Base-by-base conservation (phyloP, 768 basidiomycete genomes). In the Boletus tylopilopsis region DNA sequence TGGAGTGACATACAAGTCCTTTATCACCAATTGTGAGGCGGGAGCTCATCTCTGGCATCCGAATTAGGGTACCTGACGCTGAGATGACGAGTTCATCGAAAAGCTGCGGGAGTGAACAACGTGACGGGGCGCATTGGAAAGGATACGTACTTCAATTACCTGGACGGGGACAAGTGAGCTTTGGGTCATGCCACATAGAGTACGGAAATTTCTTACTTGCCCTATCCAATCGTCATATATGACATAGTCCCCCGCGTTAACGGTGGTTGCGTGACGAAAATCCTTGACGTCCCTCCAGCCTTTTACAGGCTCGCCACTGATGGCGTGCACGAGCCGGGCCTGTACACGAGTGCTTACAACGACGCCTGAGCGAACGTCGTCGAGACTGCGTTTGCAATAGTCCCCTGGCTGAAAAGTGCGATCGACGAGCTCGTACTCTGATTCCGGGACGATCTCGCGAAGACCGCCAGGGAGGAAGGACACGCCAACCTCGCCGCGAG, bases 201-300 rank as follows among this genome's bases (percentile, higher is more conserved):
- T 21, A 49, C 50, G 52, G 50, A 25, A n/a, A 45, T 35, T 34
- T 32, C 79, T 64, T 64, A 89, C 90, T 76, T 92, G 90, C 45
- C 93, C 93, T 60, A 95, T 73, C 93, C 94, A 96, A 64, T 91
- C 81, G 56, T 87, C 80, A 60, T 82, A 81, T 16, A 84, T 72
- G 41, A 94, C 89, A 71, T 85, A 90, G 67, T 94, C 90, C 6
- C 87, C 85, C 33, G 87, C 75, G 50, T 87, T 87, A 22, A 87
- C 76, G 24, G 82, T 78, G 27, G 74, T 68, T 22, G 77, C 74
- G 21, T 74, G 73, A 56, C 79, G 75, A 22, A 93, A 63, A 42
- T 87, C 81, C 33, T 76, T 71, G 48, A 74, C 58, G 10, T 75
- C 73, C 55, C 77, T 77, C 89, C 87, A 93, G 8, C 76, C 82